phyloP scores from a whole-genome alignment of 305 asterid species.

The Galium porrigens region DNA sequence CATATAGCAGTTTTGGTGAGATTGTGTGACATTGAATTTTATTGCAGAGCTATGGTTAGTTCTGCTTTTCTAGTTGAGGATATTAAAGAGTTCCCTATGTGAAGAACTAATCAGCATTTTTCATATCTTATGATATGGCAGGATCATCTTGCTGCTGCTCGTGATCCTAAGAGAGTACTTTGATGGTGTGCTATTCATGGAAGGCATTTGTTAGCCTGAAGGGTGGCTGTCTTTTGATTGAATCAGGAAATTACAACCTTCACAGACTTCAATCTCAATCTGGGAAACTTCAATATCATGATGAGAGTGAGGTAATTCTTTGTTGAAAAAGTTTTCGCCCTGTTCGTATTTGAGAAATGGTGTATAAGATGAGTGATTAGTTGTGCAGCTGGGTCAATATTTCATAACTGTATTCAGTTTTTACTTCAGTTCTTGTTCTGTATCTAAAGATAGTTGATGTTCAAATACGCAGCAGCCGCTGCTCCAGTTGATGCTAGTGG shows the following conservation, averaged over 20 bases:
- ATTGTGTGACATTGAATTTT: no score
- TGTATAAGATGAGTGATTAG: constrained; percentile 1
- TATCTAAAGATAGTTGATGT: background rate
- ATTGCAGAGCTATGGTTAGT: no score
- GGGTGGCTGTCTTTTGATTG: constrained; percentile 5
- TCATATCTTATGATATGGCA: constrained; percentile 24
- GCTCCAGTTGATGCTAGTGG: background rate
- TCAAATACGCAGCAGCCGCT: background rate
- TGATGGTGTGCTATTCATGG: constrained; percentile 20
- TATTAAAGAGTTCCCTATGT: background rate
- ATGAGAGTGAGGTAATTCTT: background rate
- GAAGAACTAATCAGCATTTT: constrained; percentile 1
- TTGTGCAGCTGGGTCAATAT: constrained; percentile 3
- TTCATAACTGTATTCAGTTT: constrained; percentile 8
- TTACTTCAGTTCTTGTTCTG: background rate
- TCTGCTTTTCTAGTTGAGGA: background rate
- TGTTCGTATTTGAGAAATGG: constrained; percentile 7
- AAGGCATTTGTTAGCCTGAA: background rate
- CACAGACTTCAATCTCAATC: background rate
- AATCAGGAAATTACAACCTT: constrained; percentile 14
- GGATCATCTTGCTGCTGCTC: constrained; percentile 91
- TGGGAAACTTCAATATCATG: constrained; percentile 7
- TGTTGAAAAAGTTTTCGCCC: constrained; percentile 4
- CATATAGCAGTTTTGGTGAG: no score
- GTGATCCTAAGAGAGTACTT: constrained; percentile 55